Conservation (phyloP, 257 asterid genomes). For the Paulownia fortunei region DNA sequence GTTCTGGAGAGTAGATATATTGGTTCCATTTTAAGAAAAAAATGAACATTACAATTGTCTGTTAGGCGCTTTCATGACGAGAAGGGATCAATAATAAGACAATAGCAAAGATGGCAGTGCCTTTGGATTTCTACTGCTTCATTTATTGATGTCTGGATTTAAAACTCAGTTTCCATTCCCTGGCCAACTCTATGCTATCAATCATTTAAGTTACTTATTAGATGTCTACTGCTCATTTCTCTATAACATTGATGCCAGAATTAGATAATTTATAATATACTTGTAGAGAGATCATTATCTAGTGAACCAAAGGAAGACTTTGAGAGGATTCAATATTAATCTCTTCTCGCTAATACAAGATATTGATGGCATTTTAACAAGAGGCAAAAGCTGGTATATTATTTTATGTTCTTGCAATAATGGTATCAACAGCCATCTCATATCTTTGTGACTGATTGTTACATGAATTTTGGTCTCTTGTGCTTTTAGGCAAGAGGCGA, state of each 20-base stretch:
- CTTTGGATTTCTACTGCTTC: not conserved
- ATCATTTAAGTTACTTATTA: not conserved
- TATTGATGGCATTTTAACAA: not conserved
- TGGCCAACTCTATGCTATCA: not conserved
- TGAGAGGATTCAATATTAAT: not conserved
- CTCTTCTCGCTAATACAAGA: not conserved
- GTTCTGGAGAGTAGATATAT: not conserved
- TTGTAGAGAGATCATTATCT: not conserved
- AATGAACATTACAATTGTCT: not conserved
- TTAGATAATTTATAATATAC: not conserved
- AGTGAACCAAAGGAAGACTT: not conserved
- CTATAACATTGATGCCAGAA: not conserved
- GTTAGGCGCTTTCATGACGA: not conserved
- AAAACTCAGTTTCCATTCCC: not conserved
- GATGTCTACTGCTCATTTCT: not conserved
- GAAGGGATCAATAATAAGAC: not conserved
- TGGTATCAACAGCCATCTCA: not conserved
- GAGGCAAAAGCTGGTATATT: not conserved
- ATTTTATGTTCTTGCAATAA: not conserved
- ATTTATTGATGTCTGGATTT: not conserved
- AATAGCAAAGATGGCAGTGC: not conserved
- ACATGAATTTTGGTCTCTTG: not conserved
- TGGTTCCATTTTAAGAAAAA: not conserved
- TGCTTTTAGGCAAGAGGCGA: slow-evolving; percentile 58
- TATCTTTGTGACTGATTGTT: not conserved